Percentiles rank a stretch among this genome's conserved stretches.
These are phyloP conservation scores for Pseudogymnoascus sp. DNA, from an alignment of 2,329 filamentous ascomycete genomes.

Conservation along the genomic window DNA sequence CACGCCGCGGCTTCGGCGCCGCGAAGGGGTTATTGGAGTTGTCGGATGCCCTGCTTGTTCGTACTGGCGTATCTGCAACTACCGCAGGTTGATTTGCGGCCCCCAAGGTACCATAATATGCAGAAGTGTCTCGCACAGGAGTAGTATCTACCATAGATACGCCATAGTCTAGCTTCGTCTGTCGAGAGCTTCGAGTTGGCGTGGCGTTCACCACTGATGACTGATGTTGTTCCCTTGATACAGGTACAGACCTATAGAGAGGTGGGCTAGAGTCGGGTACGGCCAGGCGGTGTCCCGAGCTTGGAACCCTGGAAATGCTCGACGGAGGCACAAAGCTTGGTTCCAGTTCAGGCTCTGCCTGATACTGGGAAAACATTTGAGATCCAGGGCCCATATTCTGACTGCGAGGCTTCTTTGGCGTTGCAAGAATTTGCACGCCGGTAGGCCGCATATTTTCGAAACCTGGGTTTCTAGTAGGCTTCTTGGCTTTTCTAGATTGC, in stretches of 20 bases:
- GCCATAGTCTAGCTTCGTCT: not conserved
- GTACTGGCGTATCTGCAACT: not conserved
- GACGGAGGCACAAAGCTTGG: constrained; percentile 19
- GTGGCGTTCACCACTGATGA: constrained; percentile 16
- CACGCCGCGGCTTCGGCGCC: not conserved
- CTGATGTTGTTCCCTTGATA: constrained; percentile 2
- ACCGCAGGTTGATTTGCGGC: not conserved
- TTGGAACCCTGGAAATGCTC: constrained; percentile 23
- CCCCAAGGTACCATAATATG: not conserved
- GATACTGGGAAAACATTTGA: constrained; percentile 13
- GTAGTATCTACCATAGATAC: not conserved
- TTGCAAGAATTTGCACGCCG: constrained; percentile 28
- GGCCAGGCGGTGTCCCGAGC: constrained; percentile 15
- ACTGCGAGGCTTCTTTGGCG: constrained; percentile 25
- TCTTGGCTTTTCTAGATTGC: constrained; percentile 45
- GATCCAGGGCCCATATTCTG: constrained; percentile 20
- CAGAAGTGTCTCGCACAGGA: not conserved
- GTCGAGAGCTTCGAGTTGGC: not conserved
- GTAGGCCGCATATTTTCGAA: constrained; percentile 17
- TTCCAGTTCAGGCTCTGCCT: constrained; percentile 13
- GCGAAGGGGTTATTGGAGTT: not conserved
- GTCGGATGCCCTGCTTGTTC: not conserved
- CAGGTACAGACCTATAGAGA: not conserved
- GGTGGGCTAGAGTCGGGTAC: not conserved
- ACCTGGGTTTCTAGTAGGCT: constrained; percentile 34